Evolutionary conservation across 352 stramenopile species (phyloP), one percentile per base, ranked within the genome.

Genomic region (Achlya hypogyna): DNA sequence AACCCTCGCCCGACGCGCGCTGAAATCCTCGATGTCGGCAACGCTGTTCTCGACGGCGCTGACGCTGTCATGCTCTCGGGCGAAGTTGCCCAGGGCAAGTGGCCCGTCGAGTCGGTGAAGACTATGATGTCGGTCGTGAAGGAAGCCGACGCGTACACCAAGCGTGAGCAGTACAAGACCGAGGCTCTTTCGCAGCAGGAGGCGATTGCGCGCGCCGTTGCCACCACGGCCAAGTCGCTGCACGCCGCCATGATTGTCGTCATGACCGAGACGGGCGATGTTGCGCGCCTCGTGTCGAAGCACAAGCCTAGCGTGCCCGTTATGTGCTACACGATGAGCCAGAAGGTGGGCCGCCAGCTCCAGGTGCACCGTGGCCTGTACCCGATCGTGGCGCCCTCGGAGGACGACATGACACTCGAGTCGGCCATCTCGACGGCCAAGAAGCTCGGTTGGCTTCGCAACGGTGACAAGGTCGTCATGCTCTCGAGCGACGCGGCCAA

Each of bases 71-170:
- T 95, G 87, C 81, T 95, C 62, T 92, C 82, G 60, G 87, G 85
- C 5, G 85, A 95, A 70, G 81, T 84, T 25, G 87, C 87, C 0
- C 76, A 95, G 47, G 87, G 87, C 67, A 92, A 95, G 74, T 95
- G 91, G 78, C 87, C 87, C n/a, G 73, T 93, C 47, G 84, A 95
- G 66, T 89, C 81, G 20, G 87, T 95, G 16, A 74, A 79, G 56
- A 96, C 89, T 16, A 98, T 98, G 93, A 97, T 96, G 74, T 93
- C 94, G 52, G 88, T 98, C 51, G 84, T 97, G 68, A 86, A 86
- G 65, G 83, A 96, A 71, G 87, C 87, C 45, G 88, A 96, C 67
- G 42, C 74, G 51, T 71, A 93, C 65, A 71, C 93, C 34, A 74
- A 84, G 63, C 73, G 69, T 4, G 69, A 63, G 20, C 77, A 85